These are phyloP conservation scores for Anisogramma anomala DNA, from an alignment of 2,329 filamentous ascomycete genomes.

Conservation along the genomic window DNA sequence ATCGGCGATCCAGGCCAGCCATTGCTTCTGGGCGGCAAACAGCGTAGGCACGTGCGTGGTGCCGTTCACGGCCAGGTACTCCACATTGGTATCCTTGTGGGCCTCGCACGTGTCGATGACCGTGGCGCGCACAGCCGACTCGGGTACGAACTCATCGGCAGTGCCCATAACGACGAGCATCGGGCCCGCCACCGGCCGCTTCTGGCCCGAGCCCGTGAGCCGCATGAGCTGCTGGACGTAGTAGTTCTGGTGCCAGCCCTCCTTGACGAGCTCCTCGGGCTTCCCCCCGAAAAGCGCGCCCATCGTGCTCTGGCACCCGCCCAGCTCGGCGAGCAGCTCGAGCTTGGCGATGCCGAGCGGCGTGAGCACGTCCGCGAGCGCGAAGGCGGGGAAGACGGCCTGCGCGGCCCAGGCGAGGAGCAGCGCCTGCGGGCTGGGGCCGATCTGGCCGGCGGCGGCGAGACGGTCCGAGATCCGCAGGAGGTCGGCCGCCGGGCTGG, in stretches of 20 bases:
- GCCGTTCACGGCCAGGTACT: constrained; percentile 16
- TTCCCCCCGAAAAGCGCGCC: constrained; percentile 10
- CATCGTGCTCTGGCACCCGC: constrained; percentile 2
- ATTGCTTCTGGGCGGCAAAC: constrained; percentile 1
- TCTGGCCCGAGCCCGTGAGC: constrained; percentile 17
- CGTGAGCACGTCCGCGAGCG: constrained; percentile 20
- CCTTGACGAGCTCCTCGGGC: constrained; percentile 10
- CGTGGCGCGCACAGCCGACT: background rate
- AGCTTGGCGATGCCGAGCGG: constrained; percentile 16
- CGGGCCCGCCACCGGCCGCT: constrained; percentile 23
- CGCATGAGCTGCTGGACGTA: constrained; percentile 18
- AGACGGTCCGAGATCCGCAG: constrained; percentile 9
- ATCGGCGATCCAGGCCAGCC: constrained; percentile 1
- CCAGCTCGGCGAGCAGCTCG: constrained; percentile 12
- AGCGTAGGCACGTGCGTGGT: constrained; percentile 2
- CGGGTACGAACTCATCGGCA: constrained; percentile 16
- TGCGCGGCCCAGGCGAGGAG: constrained; percentile 9
- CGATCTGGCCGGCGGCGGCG: constrained; percentile 16
- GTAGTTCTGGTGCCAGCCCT: constrained; percentile 16
- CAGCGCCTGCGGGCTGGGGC: constrained; percentile 16
- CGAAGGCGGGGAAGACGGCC: constrained; percentile 20
- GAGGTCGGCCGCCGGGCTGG: constrained; percentile 20
- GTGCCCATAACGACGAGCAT: constrained; percentile 26
- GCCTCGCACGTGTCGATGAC: constrained; percentile 17
- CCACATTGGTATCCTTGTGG: constrained; percentile 7